Evolutionary conservation across 1,139 yeast genomes (phyloP).

Genomic region (Meyerozyma elateridarum): DNA sequence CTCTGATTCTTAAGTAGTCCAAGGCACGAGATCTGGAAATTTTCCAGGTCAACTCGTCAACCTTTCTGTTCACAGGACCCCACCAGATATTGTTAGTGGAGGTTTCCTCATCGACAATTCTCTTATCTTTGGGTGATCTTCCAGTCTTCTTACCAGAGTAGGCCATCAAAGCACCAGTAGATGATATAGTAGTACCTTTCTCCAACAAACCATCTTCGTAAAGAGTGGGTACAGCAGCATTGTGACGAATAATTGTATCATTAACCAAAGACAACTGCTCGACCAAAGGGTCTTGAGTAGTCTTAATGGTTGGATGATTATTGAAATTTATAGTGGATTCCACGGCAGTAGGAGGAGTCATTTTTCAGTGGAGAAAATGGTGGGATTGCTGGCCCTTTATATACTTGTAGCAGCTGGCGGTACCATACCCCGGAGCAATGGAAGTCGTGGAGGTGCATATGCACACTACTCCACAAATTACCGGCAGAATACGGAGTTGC

Average conservation of each 20-base stretch:
- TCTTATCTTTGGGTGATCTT: constrained; percentile 96
- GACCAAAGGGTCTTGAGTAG: constrained; percentile 42
- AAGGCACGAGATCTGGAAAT: constrained; percentile 95
- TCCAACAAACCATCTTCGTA: constrained; percentile 94
- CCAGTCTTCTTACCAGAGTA: constrained; percentile 96
- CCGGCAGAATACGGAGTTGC: neutral
- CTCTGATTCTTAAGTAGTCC: constrained; percentile 94
- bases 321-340: constrained; percentile 43
- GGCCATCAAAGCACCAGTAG: constrained; percentile 94
- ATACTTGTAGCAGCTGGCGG: neutral
- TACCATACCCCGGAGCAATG: constrained; percentile 3
- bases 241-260: constrained; percentile 64
- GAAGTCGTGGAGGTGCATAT: neutral
- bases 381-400: neutral
- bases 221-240: constrained; percentile 87
- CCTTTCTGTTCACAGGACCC: constrained; percentile 98
- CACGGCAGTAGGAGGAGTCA: constrained; percentile 48
- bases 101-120: constrained; percentile 92
- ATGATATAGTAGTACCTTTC: constrained; percentile 85
- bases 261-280: constrained; percentile 40
- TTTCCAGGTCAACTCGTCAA: constrained; percentile 91
- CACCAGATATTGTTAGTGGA: constrained; percentile 90
- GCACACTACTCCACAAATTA: constrained; percentile 2
- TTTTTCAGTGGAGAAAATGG: constrained; percentile 11
- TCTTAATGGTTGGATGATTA: constrained; percentile 40